A percentile compares a stretch with the other conserved stretches of the same genome.
These are phyloP conservation scores for Aspergillus hancockii DNA, from an alignment of 495 filamentous ascomycete genomes.

Conservation along the genomic window DNA sequence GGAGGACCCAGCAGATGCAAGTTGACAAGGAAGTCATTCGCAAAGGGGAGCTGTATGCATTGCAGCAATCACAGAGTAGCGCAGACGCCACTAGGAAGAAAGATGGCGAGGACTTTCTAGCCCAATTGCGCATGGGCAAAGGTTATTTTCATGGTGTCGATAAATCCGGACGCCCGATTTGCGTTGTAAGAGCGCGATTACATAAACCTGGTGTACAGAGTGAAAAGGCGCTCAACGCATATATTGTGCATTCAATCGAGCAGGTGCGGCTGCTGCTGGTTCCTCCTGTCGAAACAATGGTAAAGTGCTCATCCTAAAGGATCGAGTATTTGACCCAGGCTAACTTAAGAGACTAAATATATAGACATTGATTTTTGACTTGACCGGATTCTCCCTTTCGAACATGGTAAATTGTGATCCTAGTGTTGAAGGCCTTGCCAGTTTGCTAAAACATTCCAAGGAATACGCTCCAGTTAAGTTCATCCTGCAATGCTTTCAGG, in stretches of 20 bases:
- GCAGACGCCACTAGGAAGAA: constrained; percentile 57
- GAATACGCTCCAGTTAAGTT: constrained; percentile 95
- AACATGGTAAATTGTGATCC: constrained; percentile 20
- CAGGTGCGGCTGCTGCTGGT: constrained; percentile 75
- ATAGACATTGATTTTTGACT: constrained; percentile 84
- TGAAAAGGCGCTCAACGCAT: constrained; percentile 77
- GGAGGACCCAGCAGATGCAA: constrained; percentile 75
- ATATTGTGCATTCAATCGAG: constrained; percentile 91
- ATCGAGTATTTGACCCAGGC: constrained; percentile 15
- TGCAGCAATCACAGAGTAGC: constrained; percentile 54
- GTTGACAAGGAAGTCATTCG: constrained; percentile 81
- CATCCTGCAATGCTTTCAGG: constrained; percentile 96
- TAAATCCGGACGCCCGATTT: constrained; percentile 79
- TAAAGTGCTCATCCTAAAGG: constrained; percentile 45
- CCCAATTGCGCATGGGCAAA: constrained; percentile 87
- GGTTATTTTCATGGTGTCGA: constrained; percentile 85
- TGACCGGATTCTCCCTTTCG: constrained; percentile 86
- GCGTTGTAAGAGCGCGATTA: constrained; percentile 73
- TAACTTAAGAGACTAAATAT: not conserved
- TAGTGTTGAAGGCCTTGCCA: not conserved
- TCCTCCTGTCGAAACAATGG: constrained; percentile 81
- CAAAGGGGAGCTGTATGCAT: constrained; percentile 69
- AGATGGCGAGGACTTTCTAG: constrained; percentile 75
- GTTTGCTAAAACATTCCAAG: constrained; percentile 34
- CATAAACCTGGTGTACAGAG: constrained; percentile 86